Base-by-base conservation (phyloP, 139 green algal genomes). In the Picochlorum sp. region DNA sequence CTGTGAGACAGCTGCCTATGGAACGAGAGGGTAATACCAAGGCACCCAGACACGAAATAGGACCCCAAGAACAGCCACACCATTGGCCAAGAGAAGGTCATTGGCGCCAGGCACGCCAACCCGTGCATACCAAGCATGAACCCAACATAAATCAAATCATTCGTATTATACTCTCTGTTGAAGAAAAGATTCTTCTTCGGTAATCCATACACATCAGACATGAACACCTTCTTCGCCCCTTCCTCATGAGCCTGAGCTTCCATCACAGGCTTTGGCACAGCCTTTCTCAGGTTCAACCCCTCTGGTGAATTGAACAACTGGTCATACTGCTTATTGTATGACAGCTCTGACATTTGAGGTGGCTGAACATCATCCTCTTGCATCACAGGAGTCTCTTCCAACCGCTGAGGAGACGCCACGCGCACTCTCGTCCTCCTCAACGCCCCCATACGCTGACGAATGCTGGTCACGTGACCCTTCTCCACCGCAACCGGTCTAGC, bases 21-120 rank as follows among this genome's bases (percentile, higher is more conserved):
- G 85, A 87, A 99, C 4, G 72, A 86, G 5, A 96, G 81, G 1
- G 94, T 99, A 81, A 99, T 99, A 62, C 94, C 94, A 23, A 99
- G 74, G 72, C 87, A 95, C 49, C 92, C 91, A 18, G 88, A 95
- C 34, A 98, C 71, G 45, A 98, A 89, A 82, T 97, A 98, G 3
- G 58, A 55, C 4, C 20, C 45, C 3, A 34, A 16, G 50, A 63
- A 69, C 3, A 65, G 37, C 14, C 57, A 26, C 11, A 96, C 62
- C 75, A 93, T 96, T 16, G 67, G 31, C 80, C 73, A 87, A 55
- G 78, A 88, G 75, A 91, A 95, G 8, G 83, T 94, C 54, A 85
- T 77, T 38, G 87, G 90, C 2, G 90, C 90, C 3, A 79, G 49
- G 5, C 85, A 74, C 13, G 79, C 81, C 6, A 91, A 60, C 1